Percentiles rank a stretch among this genome's conserved stretches.
Conservation (phyloP, 345 rosid genomes). For the Aquilaria sinensis region DNA sequence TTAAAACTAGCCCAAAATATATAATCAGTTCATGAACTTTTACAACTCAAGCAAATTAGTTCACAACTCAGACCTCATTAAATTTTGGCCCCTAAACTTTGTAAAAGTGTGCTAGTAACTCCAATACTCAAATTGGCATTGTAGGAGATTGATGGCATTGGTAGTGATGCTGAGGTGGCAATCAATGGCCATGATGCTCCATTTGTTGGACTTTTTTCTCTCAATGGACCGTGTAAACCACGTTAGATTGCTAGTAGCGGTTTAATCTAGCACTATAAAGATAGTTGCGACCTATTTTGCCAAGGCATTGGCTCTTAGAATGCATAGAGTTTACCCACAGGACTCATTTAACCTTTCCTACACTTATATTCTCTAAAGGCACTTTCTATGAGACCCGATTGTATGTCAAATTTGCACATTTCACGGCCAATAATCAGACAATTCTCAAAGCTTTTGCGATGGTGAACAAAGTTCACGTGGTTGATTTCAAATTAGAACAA, state of each 20-base stretch:
- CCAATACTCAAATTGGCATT: too few species aligned
- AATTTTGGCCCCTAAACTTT: too few species aligned
- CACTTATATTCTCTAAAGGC: slow-evolving; percentile 57
- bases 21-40: too few species aligned
- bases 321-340: slow-evolving; percentile 56
- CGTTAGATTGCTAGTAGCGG: slow-evolving; percentile 49
- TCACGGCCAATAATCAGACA: slow-evolving; percentile 82
- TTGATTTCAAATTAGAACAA: slow-evolving; percentile 64
- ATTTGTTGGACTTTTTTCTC: too few species aligned
- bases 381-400: slow-evolving; percentile 92
- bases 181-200: too few species aligned
- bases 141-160: too few species aligned
- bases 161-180: too few species aligned
- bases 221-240: slow-evolving; percentile 38
- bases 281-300: slow-evolving; percentile 91
- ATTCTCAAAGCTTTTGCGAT: slow-evolving; percentile 70
- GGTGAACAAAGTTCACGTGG: slow-evolving; percentile 58
- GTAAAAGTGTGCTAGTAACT: too few species aligned
- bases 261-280: slow-evolving; percentile 80
- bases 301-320: slow-evolving; percentile 17
- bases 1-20: too few species aligned
- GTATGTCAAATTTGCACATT: slow-evolving; percentile 87
- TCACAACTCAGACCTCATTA: too few species aligned
- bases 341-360: slow-evolving; percentile 30
- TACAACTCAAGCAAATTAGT: too few species aligned